Base-by-base conservation (phyloP, 768 basidiomycete species). In the Leucocoprinus sp. region DNA sequence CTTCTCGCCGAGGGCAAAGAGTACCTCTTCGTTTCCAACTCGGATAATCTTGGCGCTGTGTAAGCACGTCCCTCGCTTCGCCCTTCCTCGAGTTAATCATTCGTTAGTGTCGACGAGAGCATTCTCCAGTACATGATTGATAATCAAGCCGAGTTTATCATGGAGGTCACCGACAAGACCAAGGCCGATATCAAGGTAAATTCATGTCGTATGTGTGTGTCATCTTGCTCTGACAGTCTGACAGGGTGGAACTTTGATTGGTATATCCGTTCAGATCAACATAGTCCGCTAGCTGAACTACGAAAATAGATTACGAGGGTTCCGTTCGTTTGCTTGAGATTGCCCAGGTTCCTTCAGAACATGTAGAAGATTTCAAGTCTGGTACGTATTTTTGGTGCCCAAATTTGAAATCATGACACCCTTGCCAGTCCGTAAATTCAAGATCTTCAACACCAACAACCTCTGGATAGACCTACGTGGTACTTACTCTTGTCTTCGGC, bases 21-120 rank as follows among this genome's bases (percentile, higher is more conserved):
- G 68, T 97, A 95, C 68, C 78, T 96, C 55, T 97, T 96, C 60
- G 89, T 93, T 43, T 95, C 92, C 64, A 97, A 97, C 75, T 92
- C 92, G 37, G 93, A 96, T 67, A 96, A 96, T 65, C 65, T 97
- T 60, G 93, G 93, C 60, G 93, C 92, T 52, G 82, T 84, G 82
- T 85, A 65, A 54, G 80, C 68, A 5, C n/a, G 5, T 44, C 35
- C 40, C 11, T 36, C 27, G 38, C 27, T 24, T 28, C 12, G 37
- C 2, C 38, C 14, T 31, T 23, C 35, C 49, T 55, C n/a, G 52
- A 50, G 50, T 57, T 45, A 8, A 51, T 53, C 23, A 24, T 37
- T 29, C 39, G 43, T 48, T 27, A 79, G 84, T 50, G 84, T 85
- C 57, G 86, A 89, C 62, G 69, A 77, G 55, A 76, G 69, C 50